Evolutionary conservation across 768 basidiomycete species (phyloP).

Genomic region (Royoungia palumana): DNA sequence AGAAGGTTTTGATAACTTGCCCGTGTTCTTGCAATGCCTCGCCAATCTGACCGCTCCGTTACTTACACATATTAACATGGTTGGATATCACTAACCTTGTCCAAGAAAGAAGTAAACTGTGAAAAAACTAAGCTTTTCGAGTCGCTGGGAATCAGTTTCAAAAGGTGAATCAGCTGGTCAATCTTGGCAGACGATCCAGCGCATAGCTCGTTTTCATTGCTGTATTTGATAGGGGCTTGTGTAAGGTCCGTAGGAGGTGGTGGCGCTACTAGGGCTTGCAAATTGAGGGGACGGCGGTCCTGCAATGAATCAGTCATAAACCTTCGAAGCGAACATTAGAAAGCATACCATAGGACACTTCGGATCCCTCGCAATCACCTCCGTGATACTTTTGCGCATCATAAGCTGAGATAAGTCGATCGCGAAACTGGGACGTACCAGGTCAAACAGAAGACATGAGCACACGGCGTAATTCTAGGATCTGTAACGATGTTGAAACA

Average conservation of each 20-base stretch:
- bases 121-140: slow-evolving; percentile 89
- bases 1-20: slow-evolving; percentile 33
- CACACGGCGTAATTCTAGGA: slow-evolving; percentile 69
- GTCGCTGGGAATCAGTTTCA: slow-evolving; percentile 59
- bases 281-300: slow-evolving; percentile 66
- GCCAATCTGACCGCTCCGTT: slow-evolving; percentile 52
- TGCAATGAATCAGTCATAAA: slow-evolving; percentile 25
- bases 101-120: slow-evolving; percentile 83
- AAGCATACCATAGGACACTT: slow-evolving; percentile 74
- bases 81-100: slow-evolving; percentile 49
- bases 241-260: slow-evolving; percentile 66
- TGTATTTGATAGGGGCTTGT: slow-evolving; percentile 47
- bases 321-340: not conserved
- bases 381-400: slow-evolving; percentile 51
- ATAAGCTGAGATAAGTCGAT: not conserved
- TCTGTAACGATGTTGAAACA: slow-evolving; percentile 61
- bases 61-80: not conserved
- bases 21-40: slow-evolving; percentile 63
- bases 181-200: slow-evolving; percentile 78
- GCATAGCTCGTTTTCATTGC: slow-evolving; percentile 40
- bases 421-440: slow-evolving; percentile 49
- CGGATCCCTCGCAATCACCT: slow-evolving; percentile 66
- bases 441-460: slow-evolving; percentile 67
- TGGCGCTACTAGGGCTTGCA: slow-evolving; percentile 58
- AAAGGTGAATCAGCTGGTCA: slow-evolving; percentile 71